Conservation (phyloP, 2,329 filamentous ascomycete genomes). For the Talaromyces verruculosus region DNA sequence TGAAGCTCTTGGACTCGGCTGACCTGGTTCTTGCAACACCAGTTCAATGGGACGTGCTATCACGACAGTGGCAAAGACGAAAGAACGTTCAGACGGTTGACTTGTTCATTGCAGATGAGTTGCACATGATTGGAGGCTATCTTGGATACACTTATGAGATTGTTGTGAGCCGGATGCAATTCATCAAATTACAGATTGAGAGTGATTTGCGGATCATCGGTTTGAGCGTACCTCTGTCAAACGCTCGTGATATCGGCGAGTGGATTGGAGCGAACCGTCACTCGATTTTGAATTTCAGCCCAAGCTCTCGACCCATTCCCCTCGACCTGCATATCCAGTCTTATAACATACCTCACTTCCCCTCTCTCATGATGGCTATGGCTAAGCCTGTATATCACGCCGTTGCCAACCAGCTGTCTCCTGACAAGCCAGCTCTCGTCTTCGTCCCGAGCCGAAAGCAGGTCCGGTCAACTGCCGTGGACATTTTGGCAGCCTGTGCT, state of each 20-base stretch:
- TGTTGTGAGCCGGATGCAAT: conserved; percentile 96
- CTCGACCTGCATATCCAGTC: conserved; percentile 93
- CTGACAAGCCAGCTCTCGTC: conserved; percentile 83
- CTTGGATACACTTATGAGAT: conserved; percentile 91
- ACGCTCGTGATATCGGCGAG: conserved; percentile 90
- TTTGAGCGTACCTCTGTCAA: conserved; percentile 86
- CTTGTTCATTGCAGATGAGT: conserved; percentile 90
- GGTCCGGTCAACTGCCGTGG: conserved; percentile 79
- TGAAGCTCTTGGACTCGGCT: conserved; percentile 81
- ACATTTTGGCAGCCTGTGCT: conserved; percentile 82
- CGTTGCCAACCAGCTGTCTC: conserved; percentile 75
- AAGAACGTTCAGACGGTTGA: conserved; percentile 92
- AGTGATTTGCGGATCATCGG: conserved; percentile 83
- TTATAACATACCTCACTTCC: conserved; percentile 94
- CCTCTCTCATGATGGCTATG: conserved; percentile 98
- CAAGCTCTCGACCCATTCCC: conserved; percentile 82
- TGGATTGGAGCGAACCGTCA: conserved; percentile 99
- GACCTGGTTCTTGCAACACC: conserved; percentile 92
- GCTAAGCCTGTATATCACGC: conserved; percentile 89
- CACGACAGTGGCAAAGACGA: conserved; percentile 91
- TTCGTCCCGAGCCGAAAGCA: conserved; percentile 95
- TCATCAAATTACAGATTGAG: conserved; percentile 85
- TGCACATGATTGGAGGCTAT: conserved; percentile 86
- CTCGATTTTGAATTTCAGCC: conserved; percentile 98
- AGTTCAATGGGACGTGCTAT: conserved; percentile 91